These are phyloP conservation scores for Rhodotorula kratochvilovae DNA, from an alignment of 768 basidiomycete species.

Conservation along the genomic window DNA sequence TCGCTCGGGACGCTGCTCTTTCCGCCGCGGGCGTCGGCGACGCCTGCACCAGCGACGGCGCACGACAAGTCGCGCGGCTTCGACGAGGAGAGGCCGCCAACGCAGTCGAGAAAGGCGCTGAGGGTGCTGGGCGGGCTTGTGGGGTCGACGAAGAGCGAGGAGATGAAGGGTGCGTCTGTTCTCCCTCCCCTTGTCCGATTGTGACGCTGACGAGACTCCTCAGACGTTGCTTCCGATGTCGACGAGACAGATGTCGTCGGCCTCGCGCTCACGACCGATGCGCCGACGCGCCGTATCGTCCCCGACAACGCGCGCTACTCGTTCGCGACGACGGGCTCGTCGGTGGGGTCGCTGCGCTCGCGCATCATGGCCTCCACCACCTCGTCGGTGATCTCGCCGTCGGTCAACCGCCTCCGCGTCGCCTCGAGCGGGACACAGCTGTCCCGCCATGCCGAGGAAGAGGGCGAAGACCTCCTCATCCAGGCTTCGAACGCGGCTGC, in stretches of 20 bases:
- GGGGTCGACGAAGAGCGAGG: background rate
- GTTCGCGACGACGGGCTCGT: conserved; percentile 3
- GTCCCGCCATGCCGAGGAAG: background rate
- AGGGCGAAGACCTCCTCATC: background rate
- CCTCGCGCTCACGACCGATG: conserved; percentile 20
- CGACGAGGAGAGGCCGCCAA: background rate
- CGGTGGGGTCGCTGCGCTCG: background rate
- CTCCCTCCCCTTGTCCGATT: background rate
- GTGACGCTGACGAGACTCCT: too few species aligned
- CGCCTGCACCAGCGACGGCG: background rate
- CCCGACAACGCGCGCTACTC: conserved; percentile 29
- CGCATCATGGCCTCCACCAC: conserved; percentile 3
- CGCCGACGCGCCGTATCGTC: conserved; percentile 7
- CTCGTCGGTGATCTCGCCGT: background rate
- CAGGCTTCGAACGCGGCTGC: background rate
- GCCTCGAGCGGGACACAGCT: background rate
- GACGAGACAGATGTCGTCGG: conserved; percentile 4
- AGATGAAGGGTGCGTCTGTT: background rate
- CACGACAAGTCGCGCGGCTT: background rate
- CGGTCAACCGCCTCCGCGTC: background rate
- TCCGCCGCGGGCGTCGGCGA: background rate
- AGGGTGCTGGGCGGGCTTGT: conserved; percentile 1
- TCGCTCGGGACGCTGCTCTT: background rate
- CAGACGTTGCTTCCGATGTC: too few species aligned
- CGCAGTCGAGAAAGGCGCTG: background rate